Base-by-base conservation (phyloP, 139 green algal genomes). In the Trebouxia sp. region DNA sequence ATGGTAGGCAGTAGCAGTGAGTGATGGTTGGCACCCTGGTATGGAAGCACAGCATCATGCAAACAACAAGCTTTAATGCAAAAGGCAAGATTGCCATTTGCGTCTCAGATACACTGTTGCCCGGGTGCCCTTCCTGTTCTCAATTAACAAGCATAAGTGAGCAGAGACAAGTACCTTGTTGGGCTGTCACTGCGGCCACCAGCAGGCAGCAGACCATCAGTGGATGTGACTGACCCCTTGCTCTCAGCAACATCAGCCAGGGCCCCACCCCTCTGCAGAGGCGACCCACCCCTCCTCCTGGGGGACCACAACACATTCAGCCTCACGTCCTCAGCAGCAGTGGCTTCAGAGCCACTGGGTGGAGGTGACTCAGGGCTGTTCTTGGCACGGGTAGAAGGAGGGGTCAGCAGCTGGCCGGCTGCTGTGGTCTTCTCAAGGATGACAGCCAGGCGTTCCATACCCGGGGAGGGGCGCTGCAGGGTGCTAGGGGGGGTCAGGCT, bases 291-390 rank as follows among this genome's bases (percentile, higher is more conserved):
- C 35, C 32, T 72, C 62, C 28, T 72, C 32, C 11, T 72, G 11
- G 62, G 62, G 28, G 62, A 72, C n/a, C n/a, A n/a, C n/a, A n/a
- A n/a, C 35, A 72, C 35, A 42, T 32, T 72, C 62, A 72, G 35
- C 35, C 62, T 20, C 32, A 72, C 62, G 28, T 72, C 32, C n/a
- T 35, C 62, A 72, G 62, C 28, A 22, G 7, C 35, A n/a, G 62
- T 43, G 35, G 35, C 37, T 72, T 45, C 62, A 30, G 62, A 45
- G 32, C 62, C 12, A 1, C 32, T 35, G 10, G 32, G 32, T 42
- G 62, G 11, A n/a, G 32, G 62, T 1, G 62, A 72, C 11, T 72
- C 62, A 45, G 62, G 62, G 20, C 62, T 72, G 32, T 12, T 43
- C 32, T 72, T 72, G 62, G 62, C 62, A 35, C 43, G 42, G 35